Percentiles rank a stretch among this genome's conserved stretches.
Conservation (phyloP, 306 rosid genomes). For the Rosa lucieae region DNA sequence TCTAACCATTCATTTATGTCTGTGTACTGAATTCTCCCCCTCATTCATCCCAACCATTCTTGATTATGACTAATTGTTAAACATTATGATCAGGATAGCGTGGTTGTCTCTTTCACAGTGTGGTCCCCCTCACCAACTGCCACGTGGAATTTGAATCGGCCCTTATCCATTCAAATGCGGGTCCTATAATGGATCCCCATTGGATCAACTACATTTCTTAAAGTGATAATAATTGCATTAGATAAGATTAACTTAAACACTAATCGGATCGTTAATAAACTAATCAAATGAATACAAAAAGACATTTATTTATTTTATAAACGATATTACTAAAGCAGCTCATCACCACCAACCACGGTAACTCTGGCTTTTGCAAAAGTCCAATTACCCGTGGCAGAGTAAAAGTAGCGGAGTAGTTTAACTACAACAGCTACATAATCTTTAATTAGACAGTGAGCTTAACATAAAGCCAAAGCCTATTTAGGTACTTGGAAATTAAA, state of each 20-base stretch:
- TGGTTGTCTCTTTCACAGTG: neutral
- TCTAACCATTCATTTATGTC: no score
- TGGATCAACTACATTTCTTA: neutral
- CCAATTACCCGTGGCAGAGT: neutral
- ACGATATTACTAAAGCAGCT: neutral
- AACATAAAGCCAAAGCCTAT: neutral
- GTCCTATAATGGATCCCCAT: neutral
- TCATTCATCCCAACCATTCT: neutral
- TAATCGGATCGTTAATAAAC: neutral
- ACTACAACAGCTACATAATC: neutral
- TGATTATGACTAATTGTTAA: neutral
- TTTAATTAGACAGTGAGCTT: neutral
- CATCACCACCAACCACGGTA: slow-evolving; percentile 7
- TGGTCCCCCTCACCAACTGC: slow-evolving; percentile 1
- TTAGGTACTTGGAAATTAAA: neutral
- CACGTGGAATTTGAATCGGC: neutral
- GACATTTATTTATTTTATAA: neutral
- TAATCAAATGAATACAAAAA: neutral
- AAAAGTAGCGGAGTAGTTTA: neutral
- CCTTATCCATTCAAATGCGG: slow-evolving; percentile 12
- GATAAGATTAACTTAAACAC: neutral
- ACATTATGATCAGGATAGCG: neutral
- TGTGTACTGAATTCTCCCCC: no score
- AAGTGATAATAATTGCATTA: neutral
- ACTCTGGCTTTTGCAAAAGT: slow-evolving; percentile 3